Evolutionary conservation across 202 grass and related monocot genomes (phyloP), one percentile per base, ranked within the genome.

Genomic region (Hordeum pubiflorum): DNA sequence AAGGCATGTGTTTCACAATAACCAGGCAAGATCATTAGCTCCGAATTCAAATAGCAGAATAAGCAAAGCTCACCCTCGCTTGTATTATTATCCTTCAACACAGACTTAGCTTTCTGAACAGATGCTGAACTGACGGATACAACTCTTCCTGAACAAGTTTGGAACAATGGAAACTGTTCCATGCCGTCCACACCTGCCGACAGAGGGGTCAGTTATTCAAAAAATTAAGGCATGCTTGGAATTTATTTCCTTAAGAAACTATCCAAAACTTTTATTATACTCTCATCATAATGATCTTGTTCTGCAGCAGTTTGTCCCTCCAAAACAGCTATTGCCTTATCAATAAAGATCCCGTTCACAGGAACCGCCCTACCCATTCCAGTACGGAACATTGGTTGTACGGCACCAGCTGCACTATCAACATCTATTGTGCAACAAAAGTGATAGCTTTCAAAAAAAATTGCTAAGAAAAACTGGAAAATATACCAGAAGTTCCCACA

Each of bases 121-220:
- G 89, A 91, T 48, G 77, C 55, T 75, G 77, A 24, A 79, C 76
- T 81, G 34, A 89, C 65, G n/a, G 58, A 79, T 80, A 91, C 81
- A 50, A 69, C 86, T 80, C 46, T 88, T 36, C 89, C 89, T 75
- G 84, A 85, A 69, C 86, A 81, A 61, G 84, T 91, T 81, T 83
- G 86, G 78, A 91, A 89, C n/a, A 89, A 34, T 81, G 87, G 86
- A 85, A 85, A 73, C 5, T 77, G 84, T 38, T 75, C 58, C 38
- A 33, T 69, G 65, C 26, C 59, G 32, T 78, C 58, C 52, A 59
- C 72, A 43, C 21, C 21, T 78, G 77, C 34, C 63, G 74, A 40
- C 59, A 62, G 15, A 62, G 32, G 14, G 14, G 26, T 10, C 21
- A 1, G 3, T 79, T 68, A 41, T 43, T 61, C n/a, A 70, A 26